Evolutionary conservation across 306 rosid species (phyloP).

Genomic region (Cucurbita maxima): DNA sequence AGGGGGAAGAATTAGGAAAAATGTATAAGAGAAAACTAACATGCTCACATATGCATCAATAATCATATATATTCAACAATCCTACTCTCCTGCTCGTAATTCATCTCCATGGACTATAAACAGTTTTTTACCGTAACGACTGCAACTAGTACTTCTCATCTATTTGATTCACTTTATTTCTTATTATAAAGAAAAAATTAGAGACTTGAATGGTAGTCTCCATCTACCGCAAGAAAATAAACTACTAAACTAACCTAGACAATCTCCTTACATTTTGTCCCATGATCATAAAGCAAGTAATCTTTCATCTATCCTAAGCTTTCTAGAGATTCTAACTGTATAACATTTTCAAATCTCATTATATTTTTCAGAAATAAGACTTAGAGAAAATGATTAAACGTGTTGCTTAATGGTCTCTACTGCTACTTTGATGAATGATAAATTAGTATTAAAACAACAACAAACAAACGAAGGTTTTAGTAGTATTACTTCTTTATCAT

Average conservation of each 20-base stretch:
- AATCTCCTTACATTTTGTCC: neutral
- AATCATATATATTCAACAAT: neutral
- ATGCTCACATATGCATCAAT: neutral
- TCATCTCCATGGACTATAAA: neutral
- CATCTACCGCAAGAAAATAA: neutral
- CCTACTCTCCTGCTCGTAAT: neutral
- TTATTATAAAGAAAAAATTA: too few relatives aligned
- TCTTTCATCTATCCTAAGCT: neutral
- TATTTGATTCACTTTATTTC: too few relatives aligned
- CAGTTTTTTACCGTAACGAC: neutral
- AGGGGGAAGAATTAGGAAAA: neutral
- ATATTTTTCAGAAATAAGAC: too few relatives aligned
- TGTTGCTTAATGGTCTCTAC: too few relatives aligned
- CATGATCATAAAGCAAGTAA: neutral
- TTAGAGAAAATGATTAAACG: too few relatives aligned
- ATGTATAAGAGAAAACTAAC: neutral
- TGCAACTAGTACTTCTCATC: neutral
- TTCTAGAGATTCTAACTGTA: neutral
- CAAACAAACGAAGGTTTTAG: too few relatives aligned
- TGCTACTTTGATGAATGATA: too few relatives aligned
- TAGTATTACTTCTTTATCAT: too few relatives aligned
- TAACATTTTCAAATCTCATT: neutral
- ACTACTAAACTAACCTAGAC: neutral
- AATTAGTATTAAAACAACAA: too few relatives aligned
- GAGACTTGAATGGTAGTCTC: neutral